A percentile compares a stretch with the other conserved stretches of the same genome.
Evolutionary conservation across 805 yeast genomes (phyloP).

Genomic region (Candida palmyrensis): DNA sequence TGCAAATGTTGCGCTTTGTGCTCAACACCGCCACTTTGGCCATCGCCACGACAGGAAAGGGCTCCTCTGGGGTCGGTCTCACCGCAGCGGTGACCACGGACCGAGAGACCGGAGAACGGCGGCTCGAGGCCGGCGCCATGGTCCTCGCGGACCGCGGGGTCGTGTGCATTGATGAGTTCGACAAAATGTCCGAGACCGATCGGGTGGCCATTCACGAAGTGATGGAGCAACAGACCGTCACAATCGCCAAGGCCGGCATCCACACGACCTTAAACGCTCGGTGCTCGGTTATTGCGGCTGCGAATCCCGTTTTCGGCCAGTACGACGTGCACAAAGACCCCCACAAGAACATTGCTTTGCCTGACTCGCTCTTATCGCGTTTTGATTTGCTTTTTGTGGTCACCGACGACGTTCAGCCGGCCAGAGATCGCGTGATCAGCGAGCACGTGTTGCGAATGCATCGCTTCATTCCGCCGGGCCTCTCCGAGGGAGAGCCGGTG

Average conservation of each 20-base stretch:
- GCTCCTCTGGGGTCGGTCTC: constrained; percentile 99
- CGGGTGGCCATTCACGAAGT: constrained; percentile 99
- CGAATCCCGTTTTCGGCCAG: constrained; percentile 95
- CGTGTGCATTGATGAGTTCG: constrained; percentile 98
- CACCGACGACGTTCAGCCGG: constrained; percentile 88
- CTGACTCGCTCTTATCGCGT: constrained; percentile 94
- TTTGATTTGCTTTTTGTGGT: constrained; percentile 93
- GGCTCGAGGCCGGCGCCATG: constrained; percentile 99
- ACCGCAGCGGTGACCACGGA: constrained; percentile 98
- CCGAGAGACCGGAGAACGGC: constrained; percentile 93
- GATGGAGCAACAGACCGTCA: constrained; percentile 98
- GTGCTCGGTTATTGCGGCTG: constrained; percentile 96
- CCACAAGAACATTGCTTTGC: constrained; percentile 92
- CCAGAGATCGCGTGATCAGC: constrained; percentile 78
- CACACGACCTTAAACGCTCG: constrained; percentile 95
- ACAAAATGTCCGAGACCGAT: constrained; percentile 95
- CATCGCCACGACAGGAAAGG: constrained; percentile 97
- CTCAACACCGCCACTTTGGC: constrained; percentile 93
- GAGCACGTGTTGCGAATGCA: constrained; percentile 96
- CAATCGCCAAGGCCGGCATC: constrained; percentile 97
- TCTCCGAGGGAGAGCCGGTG: constrained; percentile 89
- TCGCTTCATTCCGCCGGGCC: constrained; percentile 81
- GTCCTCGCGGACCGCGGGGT: constrained; percentile 96
- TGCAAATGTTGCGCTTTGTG: constrained; percentile 91
- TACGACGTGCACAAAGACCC: constrained; percentile 95